Evolutionary conservation across 208 protist genomes (phyloP), one percentile per base, ranked within the genome.

Genomic region (Paratrypanosoma confusum): DNA sequence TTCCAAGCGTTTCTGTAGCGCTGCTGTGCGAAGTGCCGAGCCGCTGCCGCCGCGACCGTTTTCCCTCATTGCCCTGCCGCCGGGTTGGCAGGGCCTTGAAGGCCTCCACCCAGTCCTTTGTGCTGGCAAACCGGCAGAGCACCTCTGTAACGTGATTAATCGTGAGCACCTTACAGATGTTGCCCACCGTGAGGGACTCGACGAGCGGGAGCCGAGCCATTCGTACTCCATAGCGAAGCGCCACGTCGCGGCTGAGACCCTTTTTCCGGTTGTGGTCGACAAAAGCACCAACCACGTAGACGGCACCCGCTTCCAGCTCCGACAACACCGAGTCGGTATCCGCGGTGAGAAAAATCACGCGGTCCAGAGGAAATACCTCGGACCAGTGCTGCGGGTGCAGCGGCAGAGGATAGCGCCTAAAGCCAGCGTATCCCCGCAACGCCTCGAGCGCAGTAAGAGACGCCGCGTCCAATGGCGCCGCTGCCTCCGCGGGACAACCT

Each of bases 221-320:
- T 14, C 76, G 77, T 29, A 89, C 77, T 3, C 72, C 67, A 40
- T 88, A 66, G 3, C 57, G 60, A 16, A 48, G 27, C 10, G 85
- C 85, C 3, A 70, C 50, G 17, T 50, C 45, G 26, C 63, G 59
- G 24, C 50, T 82, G 13, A 93, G 65, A 17, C 71, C 74, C 33
- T 90, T 93, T 48, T 87, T 49, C 38, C 59, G 37, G 46, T 93
- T 93, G 57, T 90, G 85, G 27, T 93, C 85, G 0, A 93, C 85
- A 63, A 93, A 90, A 6, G 85, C 78, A 11, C 85, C 85, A 42
- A 93, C 57, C 45, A 93, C 42, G 53, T 93, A 93, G 11, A 75
- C 67, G 5, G 53, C 74, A 33, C 60, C 50, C 1, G 57, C 56
- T 24, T 78, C 71, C 0, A 93, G 61, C 6, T 50, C 46, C 10